Evolutionary conservation across 345 rosid species (phyloP).

Genomic region (Isatis tinctoria): DNA sequence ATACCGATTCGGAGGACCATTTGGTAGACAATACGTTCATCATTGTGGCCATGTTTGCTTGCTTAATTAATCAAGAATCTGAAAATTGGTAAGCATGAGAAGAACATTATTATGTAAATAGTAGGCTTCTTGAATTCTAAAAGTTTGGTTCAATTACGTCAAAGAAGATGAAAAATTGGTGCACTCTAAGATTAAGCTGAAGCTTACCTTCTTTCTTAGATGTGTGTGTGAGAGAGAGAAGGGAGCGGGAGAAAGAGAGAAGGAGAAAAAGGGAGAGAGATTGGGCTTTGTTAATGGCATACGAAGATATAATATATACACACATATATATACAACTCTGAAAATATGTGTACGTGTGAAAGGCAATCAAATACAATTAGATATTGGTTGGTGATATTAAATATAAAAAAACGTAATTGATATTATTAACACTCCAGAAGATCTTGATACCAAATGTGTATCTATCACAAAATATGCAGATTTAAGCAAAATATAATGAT

Average conservation of each 20-base stretch:
- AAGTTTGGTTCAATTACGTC: neutral
- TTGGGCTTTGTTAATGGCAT: slow-evolving; percentile 10
- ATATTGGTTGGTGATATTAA: neutral
- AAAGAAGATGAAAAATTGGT: neutral
- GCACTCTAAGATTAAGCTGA: neutral
- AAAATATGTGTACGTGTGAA: slow-evolving; percentile 10
- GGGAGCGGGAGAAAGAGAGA: neutral
- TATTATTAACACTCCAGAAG: neutral
- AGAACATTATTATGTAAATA: neutral
- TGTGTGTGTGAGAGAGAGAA: neutral
- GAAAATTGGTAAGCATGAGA: slow-evolving; percentile 1
- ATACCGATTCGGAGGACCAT: slow-evolving; percentile 20
- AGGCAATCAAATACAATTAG: neutral
- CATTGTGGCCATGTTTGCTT: slow-evolving; percentile 2
- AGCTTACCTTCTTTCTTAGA: slow-evolving; percentile 4
- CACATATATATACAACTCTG: neutral
- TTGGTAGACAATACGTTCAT: slow-evolving; percentile 20
- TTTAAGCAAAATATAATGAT: too few species aligned
- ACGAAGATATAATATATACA: neutral
- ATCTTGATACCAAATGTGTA: slow-evolving; percentile 10
- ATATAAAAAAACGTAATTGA: neutral
- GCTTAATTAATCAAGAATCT: neutral
- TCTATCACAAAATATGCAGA: slow-evolving; percentile 8
- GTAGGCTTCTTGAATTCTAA: neutral
- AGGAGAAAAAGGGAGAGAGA: neutral